Conservation (phyloP, 2,329 filamentous ascomycete genomes). For the Diaporthe velutina region DNA sequence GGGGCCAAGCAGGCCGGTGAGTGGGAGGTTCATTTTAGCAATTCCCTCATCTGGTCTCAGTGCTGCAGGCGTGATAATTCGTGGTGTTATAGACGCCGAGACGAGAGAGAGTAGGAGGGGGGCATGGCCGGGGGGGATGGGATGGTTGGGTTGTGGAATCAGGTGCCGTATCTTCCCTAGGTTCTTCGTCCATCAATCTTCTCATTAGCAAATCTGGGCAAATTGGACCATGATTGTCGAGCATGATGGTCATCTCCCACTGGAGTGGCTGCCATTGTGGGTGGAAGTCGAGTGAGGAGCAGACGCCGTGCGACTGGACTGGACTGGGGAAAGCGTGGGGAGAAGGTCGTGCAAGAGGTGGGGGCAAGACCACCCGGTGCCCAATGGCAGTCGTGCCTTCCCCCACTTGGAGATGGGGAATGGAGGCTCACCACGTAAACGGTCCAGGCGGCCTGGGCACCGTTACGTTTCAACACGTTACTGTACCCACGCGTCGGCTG, state of each 20-base stretch:
- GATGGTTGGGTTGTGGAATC: conserved; percentile 3
- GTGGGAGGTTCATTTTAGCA: conserved; percentile 18
- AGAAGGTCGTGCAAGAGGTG: conserved; percentile 10
- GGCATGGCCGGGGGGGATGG: neutral
- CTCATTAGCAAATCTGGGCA: conserved; percentile 25
- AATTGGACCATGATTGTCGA: conserved; percentile 24
- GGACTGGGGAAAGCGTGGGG: conserved; percentile 33
- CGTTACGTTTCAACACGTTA: conserved; percentile 15
- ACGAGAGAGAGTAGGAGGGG: neutral
- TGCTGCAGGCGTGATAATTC: conserved; percentile 26
- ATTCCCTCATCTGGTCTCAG: conserved; percentile 23
- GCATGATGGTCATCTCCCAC: conserved; percentile 28
- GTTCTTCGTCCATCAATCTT: conserved; percentile 2
- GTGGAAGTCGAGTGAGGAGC: conserved; percentile 21
- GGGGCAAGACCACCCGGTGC: neutral
- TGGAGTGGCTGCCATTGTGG: conserved; percentile 8
- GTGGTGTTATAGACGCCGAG: conserved; percentile 29
- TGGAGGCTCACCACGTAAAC: conserved; percentile 27
- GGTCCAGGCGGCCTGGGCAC: conserved; percentile 19
- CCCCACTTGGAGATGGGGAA: conserved; percentile 16
- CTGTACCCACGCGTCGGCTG: conserved; percentile 26
- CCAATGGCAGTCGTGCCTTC: conserved; percentile 10
- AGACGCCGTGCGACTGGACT: conserved; percentile 24
- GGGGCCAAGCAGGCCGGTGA: conserved; percentile 26
- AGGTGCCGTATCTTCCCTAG: conserved; percentile 6